phyloP scores from a whole-genome alignment of 495 filamentous ascomycete species.

The Talaromyces ruber region DNA sequence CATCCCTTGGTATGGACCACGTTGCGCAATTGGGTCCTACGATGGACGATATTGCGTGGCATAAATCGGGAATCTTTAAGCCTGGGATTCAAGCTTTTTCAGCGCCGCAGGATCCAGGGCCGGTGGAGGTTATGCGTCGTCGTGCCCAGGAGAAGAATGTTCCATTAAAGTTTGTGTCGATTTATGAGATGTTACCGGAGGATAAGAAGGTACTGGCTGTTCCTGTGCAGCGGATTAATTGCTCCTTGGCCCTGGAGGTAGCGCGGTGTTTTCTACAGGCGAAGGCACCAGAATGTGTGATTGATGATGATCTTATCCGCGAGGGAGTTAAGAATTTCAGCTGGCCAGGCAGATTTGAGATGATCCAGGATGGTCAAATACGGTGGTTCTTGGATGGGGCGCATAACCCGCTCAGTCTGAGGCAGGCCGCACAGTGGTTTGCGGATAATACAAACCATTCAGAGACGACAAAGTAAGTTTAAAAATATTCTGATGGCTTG shows the following conservation, averaged over 20 bases:
- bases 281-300: constrained; percentile 11
- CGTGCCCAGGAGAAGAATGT: constrained; percentile 58
- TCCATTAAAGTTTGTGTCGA: constrained; percentile 41
- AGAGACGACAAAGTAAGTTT: constrained; percentile 12
- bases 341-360: constrained; percentile 39
- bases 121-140: constrained; percentile 48
- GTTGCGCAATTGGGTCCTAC: constrained; percentile 62
- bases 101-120: constrained; percentile 47
- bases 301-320: constrained; percentile 17
- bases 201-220: constrained; percentile 17
- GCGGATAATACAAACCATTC: constrained; percentile 9
- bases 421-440: constrained; percentile 35
- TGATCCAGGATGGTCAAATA: constrained; percentile 16
- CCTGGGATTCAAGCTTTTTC: constrained; percentile 55
- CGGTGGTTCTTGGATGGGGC: constrained; percentile 42
- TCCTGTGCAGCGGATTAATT: constrained; percentile 31
- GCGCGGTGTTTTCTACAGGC: constrained; percentile 13
- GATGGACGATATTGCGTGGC: constrained; percentile 79
- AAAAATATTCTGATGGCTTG: constrained; percentile 1
- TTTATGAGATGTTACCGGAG: constrained; percentile 35
- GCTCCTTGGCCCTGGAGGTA: constrained; percentile 28
- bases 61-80: constrained; percentile 84
- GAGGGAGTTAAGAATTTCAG: constrained; percentile 27
- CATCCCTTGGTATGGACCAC: constrained; percentile 75
- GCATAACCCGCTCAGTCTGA: constrained; percentile 38